Conservation (phyloP, 345 rosid genomes). For the Eucalyptus leucophloia region DNA sequence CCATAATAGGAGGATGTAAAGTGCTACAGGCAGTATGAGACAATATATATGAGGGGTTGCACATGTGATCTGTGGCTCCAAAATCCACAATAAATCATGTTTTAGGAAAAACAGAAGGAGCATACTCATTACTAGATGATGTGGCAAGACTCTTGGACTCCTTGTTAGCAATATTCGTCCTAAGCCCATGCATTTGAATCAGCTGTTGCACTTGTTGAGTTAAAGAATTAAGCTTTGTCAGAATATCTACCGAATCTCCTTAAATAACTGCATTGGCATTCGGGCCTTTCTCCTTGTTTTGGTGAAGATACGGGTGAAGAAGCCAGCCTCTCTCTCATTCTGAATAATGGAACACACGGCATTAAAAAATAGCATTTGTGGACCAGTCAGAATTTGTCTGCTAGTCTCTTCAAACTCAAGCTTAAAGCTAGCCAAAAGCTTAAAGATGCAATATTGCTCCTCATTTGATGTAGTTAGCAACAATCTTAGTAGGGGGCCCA, state of each 20-base stretch:
- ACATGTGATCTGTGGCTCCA: neutral
- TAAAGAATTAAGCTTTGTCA: neutral
- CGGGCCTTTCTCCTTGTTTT: neutral
- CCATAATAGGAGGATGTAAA: neutral
- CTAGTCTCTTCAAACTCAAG: no score
- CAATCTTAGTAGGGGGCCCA: no score
- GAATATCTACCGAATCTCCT: neutral
- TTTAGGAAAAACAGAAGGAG: neutral
- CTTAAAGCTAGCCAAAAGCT: no score
- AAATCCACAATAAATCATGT: neutral
- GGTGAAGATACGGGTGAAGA: neutral
- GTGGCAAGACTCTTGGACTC: neutral
- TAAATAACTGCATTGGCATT: neutral
- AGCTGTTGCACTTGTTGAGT: neutral
- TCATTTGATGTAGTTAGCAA: no score
- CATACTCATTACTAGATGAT: neutral
- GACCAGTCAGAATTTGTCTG: no score
- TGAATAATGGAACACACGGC: no score
- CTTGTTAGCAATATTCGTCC: neutral
- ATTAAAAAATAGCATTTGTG: no score
- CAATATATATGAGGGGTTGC: neutral
- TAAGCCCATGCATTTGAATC: neutral
- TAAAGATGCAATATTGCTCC: no score
- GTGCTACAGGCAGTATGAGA: neutral
- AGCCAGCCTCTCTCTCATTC: neutral